Evolutionary conservation across 176 grass and related monocot genomes (phyloP).

Genomic region (Carex myosuroides): DNA sequence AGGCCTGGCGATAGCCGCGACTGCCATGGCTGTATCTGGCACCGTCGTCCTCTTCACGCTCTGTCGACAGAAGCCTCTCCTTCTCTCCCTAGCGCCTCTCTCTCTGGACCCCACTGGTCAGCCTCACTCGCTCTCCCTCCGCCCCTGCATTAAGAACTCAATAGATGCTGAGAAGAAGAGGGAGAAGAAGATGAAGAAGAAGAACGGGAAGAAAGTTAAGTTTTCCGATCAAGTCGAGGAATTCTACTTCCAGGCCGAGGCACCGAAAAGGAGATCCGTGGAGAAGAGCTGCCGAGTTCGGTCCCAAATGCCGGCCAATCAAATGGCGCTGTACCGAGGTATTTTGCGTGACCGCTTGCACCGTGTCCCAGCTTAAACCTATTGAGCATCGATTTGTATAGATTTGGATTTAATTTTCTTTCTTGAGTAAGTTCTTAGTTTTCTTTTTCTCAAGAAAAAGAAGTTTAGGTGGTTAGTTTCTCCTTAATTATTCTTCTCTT

Average conservation of each 20-base stretch:
- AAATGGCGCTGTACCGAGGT: slow-evolving; percentile 77
- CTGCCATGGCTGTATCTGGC: slow-evolving; percentile 88
- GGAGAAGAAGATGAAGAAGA: slow-evolving; percentile 26
- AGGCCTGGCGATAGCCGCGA: slow-evolving; percentile 54
- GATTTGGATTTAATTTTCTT: slow-evolving; percentile 7
- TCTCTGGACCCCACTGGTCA: not conserved
- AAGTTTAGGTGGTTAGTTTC: not conserved
- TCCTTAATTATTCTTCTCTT: not conserved
- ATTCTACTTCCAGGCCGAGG: slow-evolving; percentile 6
- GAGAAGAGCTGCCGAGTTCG: slow-evolving; percentile 10
- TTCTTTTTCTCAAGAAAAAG: not conserved
- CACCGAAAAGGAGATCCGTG: not conserved
- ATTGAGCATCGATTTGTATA: slow-evolving; percentile 27
- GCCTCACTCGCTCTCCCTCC: slow-evolving; percentile 41
- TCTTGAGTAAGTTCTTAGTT: not conserved
- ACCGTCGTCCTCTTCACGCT: slow-evolving; percentile 71
- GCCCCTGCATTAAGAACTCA: slow-evolving; percentile 1
- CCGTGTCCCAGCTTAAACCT: slow-evolving; percentile 48
- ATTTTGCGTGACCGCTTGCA: slow-evolving; percentile 73
- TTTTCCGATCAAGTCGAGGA: slow-evolving; percentile 70
- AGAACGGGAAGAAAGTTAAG: slow-evolving; percentile 63
- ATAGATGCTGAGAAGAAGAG: slow-evolving; percentile 45
- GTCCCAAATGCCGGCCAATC: slow-evolving; percentile 70
- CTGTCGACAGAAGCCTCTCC: slow-evolving; percentile 46
- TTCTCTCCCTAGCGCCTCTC: not conserved